These are phyloP conservation scores for Podospora comata DNA, from an alignment of 495 filamentous ascomycete genomes.

Conservation along the genomic window DNA sequence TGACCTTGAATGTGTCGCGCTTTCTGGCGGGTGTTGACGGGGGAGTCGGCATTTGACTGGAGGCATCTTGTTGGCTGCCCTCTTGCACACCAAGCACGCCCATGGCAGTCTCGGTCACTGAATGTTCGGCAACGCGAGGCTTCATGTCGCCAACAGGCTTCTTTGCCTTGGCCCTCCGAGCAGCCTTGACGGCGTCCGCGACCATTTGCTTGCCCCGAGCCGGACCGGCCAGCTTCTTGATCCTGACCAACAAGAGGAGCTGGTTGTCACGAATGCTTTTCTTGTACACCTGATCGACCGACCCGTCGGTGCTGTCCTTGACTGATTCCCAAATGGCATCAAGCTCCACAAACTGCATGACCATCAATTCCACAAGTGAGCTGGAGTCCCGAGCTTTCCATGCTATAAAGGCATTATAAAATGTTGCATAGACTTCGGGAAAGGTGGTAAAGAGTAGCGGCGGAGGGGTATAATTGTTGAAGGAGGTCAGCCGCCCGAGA, in stretches of 20 bases:
- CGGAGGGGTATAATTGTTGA: conserved; percentile 56
- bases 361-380: conserved; percentile 88
- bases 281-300: conserved; percentile 82
- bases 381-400: conserved; percentile 94
- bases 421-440: conserved; percentile 70
- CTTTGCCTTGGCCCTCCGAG: conserved; percentile 67
- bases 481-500: conserved; percentile 52
- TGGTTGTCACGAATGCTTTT: conserved; percentile 94
- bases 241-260: conserved; percentile 77
- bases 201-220: conserved; percentile 81
- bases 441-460: conserved; percentile 59
- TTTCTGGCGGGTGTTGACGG: conserved; percentile 39
- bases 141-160: conserved; percentile 66
- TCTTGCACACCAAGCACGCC: conserved; percentile 36
- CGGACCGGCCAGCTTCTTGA: conserved; percentile 83
- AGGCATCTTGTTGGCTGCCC: conserved; percentile 29
- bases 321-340: conserved; percentile 96
- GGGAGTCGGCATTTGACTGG: conserved; percentile 43
- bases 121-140: conserved; percentile 56
- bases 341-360: conserved; percentile 90
- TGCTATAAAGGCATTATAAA: conserved; percentile 86
- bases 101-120: conserved; percentile 38
- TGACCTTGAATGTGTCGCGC: conserved; percentile 37
- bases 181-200: conserved; percentile 74
- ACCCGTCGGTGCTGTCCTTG: conserved; percentile 82